Evolutionary conservation across 495 filamentous ascomycete species (phyloP).

Genomic region (Viridothelium virens): DNA sequence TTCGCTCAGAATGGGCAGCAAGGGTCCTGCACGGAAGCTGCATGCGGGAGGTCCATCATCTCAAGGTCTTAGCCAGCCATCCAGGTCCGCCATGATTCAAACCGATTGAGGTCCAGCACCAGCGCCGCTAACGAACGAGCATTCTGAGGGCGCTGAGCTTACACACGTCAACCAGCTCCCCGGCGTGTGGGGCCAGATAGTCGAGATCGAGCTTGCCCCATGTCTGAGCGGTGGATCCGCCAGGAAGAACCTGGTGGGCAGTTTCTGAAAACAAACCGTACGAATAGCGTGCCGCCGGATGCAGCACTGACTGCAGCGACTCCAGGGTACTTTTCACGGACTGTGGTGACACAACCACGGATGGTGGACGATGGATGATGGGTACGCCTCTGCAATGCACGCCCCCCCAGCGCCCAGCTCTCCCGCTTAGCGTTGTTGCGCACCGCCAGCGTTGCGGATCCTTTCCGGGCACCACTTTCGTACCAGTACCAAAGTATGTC

Average conservation of each 20-base stretch:
- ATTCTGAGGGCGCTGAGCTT: background rate
- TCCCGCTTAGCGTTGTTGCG: conserved; percentile 5
- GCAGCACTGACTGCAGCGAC: background rate
- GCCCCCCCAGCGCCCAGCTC: background rate
- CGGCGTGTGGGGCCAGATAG: conserved; percentile 1
- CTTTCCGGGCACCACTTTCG: background rate
- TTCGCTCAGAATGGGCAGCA: too few species aligned
- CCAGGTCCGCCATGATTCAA: too few species aligned
- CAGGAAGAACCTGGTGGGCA: background rate
- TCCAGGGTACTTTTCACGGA: background rate
- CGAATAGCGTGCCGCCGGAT: conserved; percentile 4
- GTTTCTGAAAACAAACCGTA: background rate
- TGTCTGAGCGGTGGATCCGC: background rate
- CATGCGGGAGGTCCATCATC: too few species aligned
- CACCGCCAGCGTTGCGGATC: conserved; percentile 10
- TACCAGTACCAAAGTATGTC: too few species aligned
- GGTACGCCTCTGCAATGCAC: background rate
- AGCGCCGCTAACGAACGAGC: background rate
- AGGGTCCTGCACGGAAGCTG: too few species aligned
- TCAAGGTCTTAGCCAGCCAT: too few species aligned
- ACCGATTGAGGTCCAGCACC: too few species aligned
- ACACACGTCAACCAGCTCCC: background rate
- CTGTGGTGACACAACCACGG: conserved; percentile 5
- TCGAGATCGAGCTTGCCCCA: conserved; percentile 7
- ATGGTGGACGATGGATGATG: too few species aligned